Conservation (phyloP, 805 yeast species). For the Saturnispora bothae region DNA sequence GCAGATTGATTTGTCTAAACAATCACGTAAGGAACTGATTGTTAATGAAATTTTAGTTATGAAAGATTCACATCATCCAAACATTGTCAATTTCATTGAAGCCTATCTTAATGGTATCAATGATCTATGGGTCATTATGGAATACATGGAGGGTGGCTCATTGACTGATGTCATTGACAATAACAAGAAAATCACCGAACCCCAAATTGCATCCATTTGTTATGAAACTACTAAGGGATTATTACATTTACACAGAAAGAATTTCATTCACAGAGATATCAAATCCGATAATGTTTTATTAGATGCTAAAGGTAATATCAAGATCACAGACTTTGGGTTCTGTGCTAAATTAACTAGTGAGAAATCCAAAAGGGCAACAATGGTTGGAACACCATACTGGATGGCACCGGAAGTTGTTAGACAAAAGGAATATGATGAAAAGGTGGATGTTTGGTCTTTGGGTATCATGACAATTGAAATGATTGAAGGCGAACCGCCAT, state of each 20-base stretch:
- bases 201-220: conserved; percentile 87
- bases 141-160: conserved; percentile 98
- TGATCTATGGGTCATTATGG: conserved; percentile 99
- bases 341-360: conserved; percentile 87
- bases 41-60: conserved; percentile 93
- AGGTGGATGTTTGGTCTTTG: conserved; percentile 95
- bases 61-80: conserved; percentile 91
- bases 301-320: conserved; percentile 74
- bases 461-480: conserved; percentile 98
- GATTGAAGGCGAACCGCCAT: conserved; percentile 99
- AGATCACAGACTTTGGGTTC: conserved; percentile 90
- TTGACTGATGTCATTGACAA: conserved; percentile 91
- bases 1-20: conserved; percentile 86
- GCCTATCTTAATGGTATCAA: conserved; percentile 70
- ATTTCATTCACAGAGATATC: conserved; percentile 93
- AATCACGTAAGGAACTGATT: conserved; percentile 89
- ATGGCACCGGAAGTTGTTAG: conserved; percentile 99
- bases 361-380: conserved; percentile 83
- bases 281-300: conserved; percentile 90
- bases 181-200: conserved; percentile 67
- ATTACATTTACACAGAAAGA: conserved; percentile 82
- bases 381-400: conserved; percentile 99
- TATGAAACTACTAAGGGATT: conserved; percentile 84
- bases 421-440: conserved; percentile 90
- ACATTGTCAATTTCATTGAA: conserved; percentile 90